Percentiles rank a stretch among this genome's conserved stretches.
These are phyloP conservation scores for Clavariopsis aquatica DNA, from an alignment of 495 filamentous ascomycete genomes.

Conservation along the genomic window DNA sequence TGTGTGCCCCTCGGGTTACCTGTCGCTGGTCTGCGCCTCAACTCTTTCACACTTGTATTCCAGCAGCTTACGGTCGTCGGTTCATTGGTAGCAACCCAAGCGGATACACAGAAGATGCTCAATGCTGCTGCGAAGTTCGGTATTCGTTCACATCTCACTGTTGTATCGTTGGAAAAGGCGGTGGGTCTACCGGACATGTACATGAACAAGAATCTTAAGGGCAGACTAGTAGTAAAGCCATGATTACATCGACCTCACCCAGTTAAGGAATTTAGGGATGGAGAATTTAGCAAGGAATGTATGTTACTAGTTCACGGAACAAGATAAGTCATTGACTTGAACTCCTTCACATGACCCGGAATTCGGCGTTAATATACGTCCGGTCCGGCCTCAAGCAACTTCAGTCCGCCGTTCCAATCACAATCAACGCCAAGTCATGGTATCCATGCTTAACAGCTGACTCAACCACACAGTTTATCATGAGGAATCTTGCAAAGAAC, in stretches of 20 bases:
- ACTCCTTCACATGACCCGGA: too few species aligned
- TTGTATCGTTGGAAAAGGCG: slow-evolving; percentile 5
- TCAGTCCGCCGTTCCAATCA: too few species aligned
- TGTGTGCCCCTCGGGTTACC: slow-evolving; percentile 16
- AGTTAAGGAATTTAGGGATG: too few species aligned
- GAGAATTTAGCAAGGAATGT: too few species aligned
- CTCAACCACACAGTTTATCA: neutral
- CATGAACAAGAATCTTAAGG: slow-evolving; percentile 22
- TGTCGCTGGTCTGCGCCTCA: slow-evolving; percentile 1
- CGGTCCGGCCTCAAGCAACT: too few species aligned
- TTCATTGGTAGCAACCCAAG: slow-evolving; percentile 4
- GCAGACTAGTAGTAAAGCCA: slow-evolving; percentile 18
- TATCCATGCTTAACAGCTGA: neutral
- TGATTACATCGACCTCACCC: too few species aligned
- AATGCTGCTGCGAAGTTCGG: neutral
- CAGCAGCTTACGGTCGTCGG: slow-evolving; percentile 13
- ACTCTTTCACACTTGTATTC: slow-evolving; percentile 19
- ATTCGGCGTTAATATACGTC: too few species aligned
- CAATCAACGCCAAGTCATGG: too few species aligned
- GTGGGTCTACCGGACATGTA: slow-evolving; percentile 14
- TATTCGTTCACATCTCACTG: slow-evolving; percentile 3
- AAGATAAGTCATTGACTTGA: too few species aligned
- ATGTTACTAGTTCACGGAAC: neutral
- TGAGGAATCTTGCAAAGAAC: neutral
- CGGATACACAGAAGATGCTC: slow-evolving; percentile 14